Percentiles rank a stretch among this genome's conserved stretches.
Conservation (phyloP, 371 early-diverging fungal genomes). For the Enterospora canceri region DNA sequence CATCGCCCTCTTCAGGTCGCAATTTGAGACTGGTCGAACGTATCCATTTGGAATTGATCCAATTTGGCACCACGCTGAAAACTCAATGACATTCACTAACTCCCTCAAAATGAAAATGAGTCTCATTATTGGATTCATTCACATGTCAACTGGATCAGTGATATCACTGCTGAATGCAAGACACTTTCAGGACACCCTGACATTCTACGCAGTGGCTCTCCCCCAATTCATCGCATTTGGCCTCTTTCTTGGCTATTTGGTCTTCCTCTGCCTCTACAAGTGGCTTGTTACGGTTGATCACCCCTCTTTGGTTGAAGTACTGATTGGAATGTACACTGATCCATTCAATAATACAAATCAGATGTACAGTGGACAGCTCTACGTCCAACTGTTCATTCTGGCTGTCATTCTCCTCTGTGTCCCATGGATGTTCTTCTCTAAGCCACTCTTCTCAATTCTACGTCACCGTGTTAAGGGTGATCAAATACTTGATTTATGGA, state of each 20-base stretch:
- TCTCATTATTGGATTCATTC: constrained; percentile 84
- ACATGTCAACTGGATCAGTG: constrained; percentile 84
- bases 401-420: constrained; percentile 72
- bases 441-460: constrained; percentile 66
- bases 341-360: constrained; percentile 73
- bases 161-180: constrained; percentile 76
- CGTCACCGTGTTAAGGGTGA: constrained; percentile 25
- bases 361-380: constrained; percentile 59
- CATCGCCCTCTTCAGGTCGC: constrained; percentile 64
- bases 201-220: constrained; percentile 70
- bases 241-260: constrained; percentile 83
- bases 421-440: constrained; percentile 92
- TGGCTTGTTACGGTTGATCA: constrained; percentile 78
- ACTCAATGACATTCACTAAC: constrained; percentile 73
- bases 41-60: constrained; percentile 62
- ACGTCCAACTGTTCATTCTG: constrained; percentile 70
- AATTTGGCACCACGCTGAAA: constrained; percentile 84
- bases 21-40: constrained; percentile 59
- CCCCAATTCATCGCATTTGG: constrained; percentile 85
- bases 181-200: constrained; percentile 67
- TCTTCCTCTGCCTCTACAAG: constrained; percentile 79
- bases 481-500: constrained; percentile 50
- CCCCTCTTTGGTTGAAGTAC: constrained; percentile 82
- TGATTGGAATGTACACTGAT: constrained; percentile 92
- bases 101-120: constrained; percentile 99